Base-by-base conservation (phyloP, 2,329 filamentous ascomycete genomes). In the Chlorencoelia australis region DNA sequence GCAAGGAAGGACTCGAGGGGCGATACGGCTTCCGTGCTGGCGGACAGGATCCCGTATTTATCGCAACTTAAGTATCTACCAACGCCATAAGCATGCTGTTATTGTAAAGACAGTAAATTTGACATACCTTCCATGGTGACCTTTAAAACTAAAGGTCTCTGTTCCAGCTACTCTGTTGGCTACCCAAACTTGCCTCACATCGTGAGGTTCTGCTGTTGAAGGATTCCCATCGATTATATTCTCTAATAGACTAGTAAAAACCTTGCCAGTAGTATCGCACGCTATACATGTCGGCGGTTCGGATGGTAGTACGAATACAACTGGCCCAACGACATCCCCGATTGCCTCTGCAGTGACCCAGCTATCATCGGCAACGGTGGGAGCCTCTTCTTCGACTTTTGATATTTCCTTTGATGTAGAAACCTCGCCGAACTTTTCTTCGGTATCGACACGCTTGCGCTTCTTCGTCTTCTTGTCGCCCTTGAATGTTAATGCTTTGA, bases 381-480 rank as follows among this genome's bases (percentile, higher is more conserved):
- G 46, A 19, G 49, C 46, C 21, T 46, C 46, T 33, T 40, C 15
- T 26, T 44, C 47, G 8, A 39, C 29, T 8, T 33, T 40, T 9
- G 43, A 38, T 19, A 49, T 22, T 33, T 51, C 49, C 42, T 46
- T 45, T 14, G 49, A 46, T 17, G 40, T 41, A 24, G 47, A 49
- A 7, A 25, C 35, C 35, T 44, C 46, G 53, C 50, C 53, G 22
- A 55, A 57, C 30, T 58, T 58, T 22, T 59, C 56, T 18, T 60
- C 57, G 18, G 65, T 61, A 41, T 68, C 63, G 28, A 74, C 67
- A 50, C 83, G 77, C 71, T 94, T 95, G 59, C 86, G 75, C 69
- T 95, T 95, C 63, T 91, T 94, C 41, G 75, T 65, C 65, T 91
- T 91, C 63, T 93, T 95, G 65, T 98, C 91, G 68, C 91, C 91